Base-by-base conservation (phyloP, 2,329 filamentous ascomycete genomes). In the Fusarium veterinarium region DNA sequence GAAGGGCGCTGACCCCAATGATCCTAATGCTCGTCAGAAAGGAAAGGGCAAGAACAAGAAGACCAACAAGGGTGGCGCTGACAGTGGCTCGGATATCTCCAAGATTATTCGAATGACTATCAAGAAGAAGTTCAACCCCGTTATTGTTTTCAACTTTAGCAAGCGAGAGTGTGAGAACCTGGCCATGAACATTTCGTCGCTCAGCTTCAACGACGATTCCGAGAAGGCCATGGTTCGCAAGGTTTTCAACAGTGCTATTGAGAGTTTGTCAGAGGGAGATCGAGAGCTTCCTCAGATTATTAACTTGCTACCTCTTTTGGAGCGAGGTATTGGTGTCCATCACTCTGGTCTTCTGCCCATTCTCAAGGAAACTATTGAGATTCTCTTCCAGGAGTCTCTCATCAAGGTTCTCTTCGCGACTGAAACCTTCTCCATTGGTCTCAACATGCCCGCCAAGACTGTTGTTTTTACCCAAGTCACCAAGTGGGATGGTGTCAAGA, bases 41-140 rank as follows among this genome's bases (percentile, higher is more conserved):
- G 95, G 95, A 74, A 95, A 90, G 80, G 95, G 95, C 71, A 97
- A 95, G 81, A 92, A 97, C 80, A 98, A 97, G 86, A 95, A 93
- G 83, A 91, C 91, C 8, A 95, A 95, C 83, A 98, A 97, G 83
- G 95, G 95, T 55, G 93, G 93, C n/a, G 88, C 89, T 45, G 88
- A 92, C 68, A 90, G 88, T 33, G 91, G 91, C 25, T 89, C 90
- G 2, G 96, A 99, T 82, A 97, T 99, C 69, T 95, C 94, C 85
- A 98, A 98, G 87, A 97, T 99, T 78, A 93, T 99, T 75, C 93
- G 93, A 82, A 99, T 99, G 96, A 97, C 98, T 76, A 97, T 99
- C 92, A 89, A 94, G 83, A 97, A 95, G 85, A 96, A 93, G 80
- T 97, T 96, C 84, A 98, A 99, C 79, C 96, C 96, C 0, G 96